Percentiles rank a stretch among this genome's conserved stretches.
Conservation (phyloP, 2,329 filamentous ascomycete species). For the Macroventuria anomochaeta region DNA sequence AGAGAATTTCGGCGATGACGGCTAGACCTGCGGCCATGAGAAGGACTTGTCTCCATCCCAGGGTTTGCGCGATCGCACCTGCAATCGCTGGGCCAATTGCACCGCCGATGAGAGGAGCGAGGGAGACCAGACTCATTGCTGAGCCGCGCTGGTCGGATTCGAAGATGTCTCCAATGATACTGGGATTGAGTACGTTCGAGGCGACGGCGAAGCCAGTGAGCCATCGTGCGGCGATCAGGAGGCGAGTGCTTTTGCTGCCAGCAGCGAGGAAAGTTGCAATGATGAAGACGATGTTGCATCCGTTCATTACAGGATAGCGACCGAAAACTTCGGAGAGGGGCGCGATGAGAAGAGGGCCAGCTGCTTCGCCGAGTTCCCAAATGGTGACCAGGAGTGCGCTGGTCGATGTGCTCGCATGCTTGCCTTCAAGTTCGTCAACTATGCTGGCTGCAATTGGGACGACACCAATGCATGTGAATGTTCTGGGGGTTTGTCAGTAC, state of each 20-base stretch:
- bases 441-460: constrained; percentile 44
- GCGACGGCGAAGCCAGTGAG: constrained; percentile 55
- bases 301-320: constrained; percentile 43
- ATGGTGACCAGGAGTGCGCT: constrained; percentile 45
- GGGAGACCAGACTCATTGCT: constrained; percentile 63
- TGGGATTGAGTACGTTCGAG: constrained; percentile 65
- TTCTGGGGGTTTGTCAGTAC: constrained; percentile 32
- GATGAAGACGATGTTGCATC: constrained; percentile 55
- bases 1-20: constrained; percentile 57
- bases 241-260: constrained; percentile 44
- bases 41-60: constrained; percentile 63
- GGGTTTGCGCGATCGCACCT: constrained; percentile 60
- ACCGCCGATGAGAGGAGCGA: constrained; percentile 65
- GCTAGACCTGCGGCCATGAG: constrained; percentile 60
- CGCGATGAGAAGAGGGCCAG: constrained; percentile 43
- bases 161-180: constrained; percentile 70
- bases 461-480: constrained; percentile 49
- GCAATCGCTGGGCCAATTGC: constrained; percentile 64
- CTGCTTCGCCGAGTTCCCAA: constrained; percentile 47
- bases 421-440: constrained; percentile 40
- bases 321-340: constrained; percentile 45
- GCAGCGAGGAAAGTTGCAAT: constrained; percentile 50
- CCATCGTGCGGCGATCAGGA: constrained; percentile 53
- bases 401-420: constrained; percentile 30
- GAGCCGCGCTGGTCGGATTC: constrained; percentile 62